Evolutionary conservation across 2,329 filamentous ascomycete genomes (phyloP).

Genomic region (Acarospora socialis): DNA sequence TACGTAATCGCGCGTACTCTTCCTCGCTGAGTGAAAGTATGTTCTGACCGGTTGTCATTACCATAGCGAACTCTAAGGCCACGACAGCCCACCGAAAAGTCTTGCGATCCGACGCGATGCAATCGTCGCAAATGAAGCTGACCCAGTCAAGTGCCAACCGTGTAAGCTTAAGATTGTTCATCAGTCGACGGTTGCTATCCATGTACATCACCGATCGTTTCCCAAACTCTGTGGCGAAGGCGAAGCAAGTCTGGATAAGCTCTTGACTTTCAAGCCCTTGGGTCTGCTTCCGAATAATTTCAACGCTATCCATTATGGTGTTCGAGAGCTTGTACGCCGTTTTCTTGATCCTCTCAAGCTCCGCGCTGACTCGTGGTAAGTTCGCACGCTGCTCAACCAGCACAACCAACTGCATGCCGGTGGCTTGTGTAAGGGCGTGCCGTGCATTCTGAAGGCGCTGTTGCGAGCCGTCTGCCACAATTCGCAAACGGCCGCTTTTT

Average conservation of each 20-base stretch:
- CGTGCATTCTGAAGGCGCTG: conserved; percentile 66
- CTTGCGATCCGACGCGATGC: conserved; percentile 80
- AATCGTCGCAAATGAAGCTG: conserved; percentile 95
- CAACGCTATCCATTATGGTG: conserved; percentile 96
- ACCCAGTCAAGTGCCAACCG: conserved; percentile 94
- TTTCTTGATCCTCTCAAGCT: conserved; percentile 86
- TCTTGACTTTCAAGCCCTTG: conserved; percentile 78
- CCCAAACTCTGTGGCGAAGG: conserved; percentile 97
- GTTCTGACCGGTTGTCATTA: conserved; percentile 86
- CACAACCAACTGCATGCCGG: conserved; percentile 73
- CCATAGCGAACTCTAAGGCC: conserved; percentile 91
- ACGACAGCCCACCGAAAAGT: conserved; percentile 96
- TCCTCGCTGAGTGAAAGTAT: conserved; percentile 81
- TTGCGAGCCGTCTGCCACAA: conserved; percentile 80
- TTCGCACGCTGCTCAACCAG: conserved; percentile 88
- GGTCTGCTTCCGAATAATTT: conserved; percentile 78
- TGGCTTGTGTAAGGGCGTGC: conserved; percentile 58
- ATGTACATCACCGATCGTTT: conserved; percentile 89
- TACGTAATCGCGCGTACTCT: conserved; percentile 68
- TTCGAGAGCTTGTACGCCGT: conserved; percentile 94
- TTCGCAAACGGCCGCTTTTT: conserved; percentile 69
- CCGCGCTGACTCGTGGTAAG: conserved; percentile 76
- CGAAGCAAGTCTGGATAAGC: conserved; percentile 92
- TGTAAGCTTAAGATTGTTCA: conserved; percentile 94
- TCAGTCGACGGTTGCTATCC: conserved; percentile 85